Percentiles rank a stretch among this genome's conserved stretches.
phyloP scores from a whole-genome alignment of 2,329 filamentous ascomycete genomes.

The Chaetomium strumarium region DNA sequence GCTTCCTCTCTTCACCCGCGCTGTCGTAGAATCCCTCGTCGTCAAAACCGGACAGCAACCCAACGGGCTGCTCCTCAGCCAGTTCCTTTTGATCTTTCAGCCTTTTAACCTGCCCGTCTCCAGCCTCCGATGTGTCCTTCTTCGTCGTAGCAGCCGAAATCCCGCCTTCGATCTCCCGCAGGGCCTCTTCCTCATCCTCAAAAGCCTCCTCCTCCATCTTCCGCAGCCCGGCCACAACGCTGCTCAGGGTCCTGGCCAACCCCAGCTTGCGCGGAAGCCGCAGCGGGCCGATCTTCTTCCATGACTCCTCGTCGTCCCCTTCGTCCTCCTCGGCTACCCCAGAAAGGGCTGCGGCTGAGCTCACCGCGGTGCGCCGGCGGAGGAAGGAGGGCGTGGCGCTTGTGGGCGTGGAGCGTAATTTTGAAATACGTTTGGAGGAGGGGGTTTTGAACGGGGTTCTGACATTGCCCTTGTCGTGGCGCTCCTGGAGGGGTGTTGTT shows the following conservation, averaged over 20 bases:
- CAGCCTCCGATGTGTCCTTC: slow-evolving; percentile 8
- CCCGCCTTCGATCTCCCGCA: slow-evolving; percentile 52
- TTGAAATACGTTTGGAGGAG: slow-evolving; percentile 34
- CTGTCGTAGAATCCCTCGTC: slow-evolving; percentile 56
- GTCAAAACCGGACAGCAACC: slow-evolving; percentile 55
- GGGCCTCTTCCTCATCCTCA: slow-evolving; percentile 68
- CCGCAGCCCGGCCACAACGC: slow-evolving; percentile 64
- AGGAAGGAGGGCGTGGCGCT: slow-evolving; percentile 21
- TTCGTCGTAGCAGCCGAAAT: slow-evolving; percentile 12
- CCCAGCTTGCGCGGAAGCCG: slow-evolving; percentile 51
- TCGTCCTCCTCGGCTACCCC: slow-evolving; percentile 39
- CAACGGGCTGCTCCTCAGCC: slow-evolving; percentile 26
- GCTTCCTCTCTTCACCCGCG: slow-evolving; percentile 39
- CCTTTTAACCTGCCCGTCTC: slow-evolving; percentile 4
- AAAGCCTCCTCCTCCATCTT: slow-evolving; percentile 63
- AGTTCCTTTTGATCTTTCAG: not conserved
- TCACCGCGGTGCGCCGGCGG: slow-evolving; percentile 29
- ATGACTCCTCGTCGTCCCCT: slow-evolving; percentile 31
- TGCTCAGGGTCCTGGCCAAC: slow-evolving; percentile 56
- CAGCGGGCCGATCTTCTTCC: slow-evolving; percentile 39
- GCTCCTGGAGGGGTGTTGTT: slow-evolving; percentile 52
- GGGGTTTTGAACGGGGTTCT: slow-evolving; percentile 7
- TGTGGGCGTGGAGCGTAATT: slow-evolving; percentile 35
- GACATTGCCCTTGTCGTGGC: slow-evolving; percentile 34
- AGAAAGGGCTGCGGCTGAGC: slow-evolving; percentile 38